These are phyloP conservation scores for Candida multigemmis DNA, from an alignment of 805 yeast genomes.

Conservation along the genomic window DNA sequence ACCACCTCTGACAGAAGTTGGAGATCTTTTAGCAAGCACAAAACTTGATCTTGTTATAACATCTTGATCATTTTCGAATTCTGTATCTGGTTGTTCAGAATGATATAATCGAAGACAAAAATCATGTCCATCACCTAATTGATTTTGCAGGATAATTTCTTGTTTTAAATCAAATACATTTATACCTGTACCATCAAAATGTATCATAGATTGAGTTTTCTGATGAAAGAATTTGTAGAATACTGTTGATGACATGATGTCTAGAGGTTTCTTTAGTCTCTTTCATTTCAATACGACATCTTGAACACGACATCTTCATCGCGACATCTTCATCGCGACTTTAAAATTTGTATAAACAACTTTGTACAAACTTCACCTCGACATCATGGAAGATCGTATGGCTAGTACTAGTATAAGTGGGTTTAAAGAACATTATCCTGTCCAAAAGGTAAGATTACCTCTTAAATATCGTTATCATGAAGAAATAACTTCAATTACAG, in stretches of 20 bases:
- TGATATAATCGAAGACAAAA: constrained; percentile 69
- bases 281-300: neutral
- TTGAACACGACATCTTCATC: neutral
- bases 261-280: neutral
- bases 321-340: neutral
- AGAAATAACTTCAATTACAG: neutral
- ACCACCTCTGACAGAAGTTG: constrained; percentile 39
- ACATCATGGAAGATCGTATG: constrained; percentile 1
- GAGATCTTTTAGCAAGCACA: constrained; percentile 73
- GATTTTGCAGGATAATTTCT: constrained; percentile 77
- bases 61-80: constrained; percentile 79
- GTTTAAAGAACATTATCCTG: constrained; percentile 4
- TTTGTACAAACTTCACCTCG: neutral
- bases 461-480: constrained; percentile 4
- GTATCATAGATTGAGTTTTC: constrained; percentile 64
- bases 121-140: constrained; percentile 74
- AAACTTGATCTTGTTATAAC: constrained; percentile 87
- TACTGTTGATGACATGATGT: constrained; percentile 71
- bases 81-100: constrained; percentile 45
- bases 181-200: constrained; percentile 94
- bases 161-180: constrained; percentile 91
- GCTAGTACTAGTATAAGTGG: constrained; percentile 4
- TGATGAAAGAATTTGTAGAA: constrained; percentile 85
- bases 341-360: neutral
- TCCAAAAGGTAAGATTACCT: constrained; percentile 5